These are phyloP conservation scores for Dicorynia guianensis DNA, from an alignment of 306 rosid species.

Conservation along the genomic window DNA sequence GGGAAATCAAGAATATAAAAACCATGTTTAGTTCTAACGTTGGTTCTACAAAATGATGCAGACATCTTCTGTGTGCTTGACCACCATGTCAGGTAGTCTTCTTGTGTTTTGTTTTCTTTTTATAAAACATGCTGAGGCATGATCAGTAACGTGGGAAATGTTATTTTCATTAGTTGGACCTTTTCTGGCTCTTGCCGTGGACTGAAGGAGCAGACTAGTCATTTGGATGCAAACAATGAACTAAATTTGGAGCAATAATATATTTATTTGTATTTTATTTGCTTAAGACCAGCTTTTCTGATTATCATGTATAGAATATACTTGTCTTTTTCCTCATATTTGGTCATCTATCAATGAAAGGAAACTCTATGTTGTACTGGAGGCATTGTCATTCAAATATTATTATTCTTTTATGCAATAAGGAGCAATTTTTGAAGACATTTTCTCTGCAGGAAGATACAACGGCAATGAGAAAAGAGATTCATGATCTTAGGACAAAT, in stretches of 20 bases:
- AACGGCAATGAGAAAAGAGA: slow-evolving; percentile 81
- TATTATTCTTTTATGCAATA: slow-evolving; percentile 22
- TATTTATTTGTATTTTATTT: not conserved
- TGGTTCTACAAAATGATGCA: slow-evolving; percentile 9
- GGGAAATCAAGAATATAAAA: not conserved
- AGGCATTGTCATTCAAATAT: slow-evolving; percentile 12
- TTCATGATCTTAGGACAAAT: slow-evolving; percentile 92
- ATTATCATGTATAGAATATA: not conserved
- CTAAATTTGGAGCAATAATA: slow-evolving; percentile 24
- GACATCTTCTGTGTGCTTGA: not conserved
- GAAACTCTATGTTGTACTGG: too few species aligned
- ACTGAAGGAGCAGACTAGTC: slow-evolving; percentile 12
- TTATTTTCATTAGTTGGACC: slow-evolving; percentile 8
- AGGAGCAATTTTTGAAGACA: slow-evolving; percentile 6
- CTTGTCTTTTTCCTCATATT: not conserved
- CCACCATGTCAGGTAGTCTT: too few species aligned
- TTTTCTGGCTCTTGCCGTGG: not conserved
- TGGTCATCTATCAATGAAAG: too few species aligned
- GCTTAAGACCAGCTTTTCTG: not conserved
- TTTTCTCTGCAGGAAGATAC: slow-evolving; percentile 80
- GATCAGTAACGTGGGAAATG: not conserved
- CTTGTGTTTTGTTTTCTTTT: too few species aligned
- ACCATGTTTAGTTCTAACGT: not conserved
- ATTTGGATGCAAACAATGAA: not conserved
- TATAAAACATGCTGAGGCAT: not conserved